Base-by-base conservation (phyloP, 1,139 yeast genomes). In the Pichia sp. region DNA sequence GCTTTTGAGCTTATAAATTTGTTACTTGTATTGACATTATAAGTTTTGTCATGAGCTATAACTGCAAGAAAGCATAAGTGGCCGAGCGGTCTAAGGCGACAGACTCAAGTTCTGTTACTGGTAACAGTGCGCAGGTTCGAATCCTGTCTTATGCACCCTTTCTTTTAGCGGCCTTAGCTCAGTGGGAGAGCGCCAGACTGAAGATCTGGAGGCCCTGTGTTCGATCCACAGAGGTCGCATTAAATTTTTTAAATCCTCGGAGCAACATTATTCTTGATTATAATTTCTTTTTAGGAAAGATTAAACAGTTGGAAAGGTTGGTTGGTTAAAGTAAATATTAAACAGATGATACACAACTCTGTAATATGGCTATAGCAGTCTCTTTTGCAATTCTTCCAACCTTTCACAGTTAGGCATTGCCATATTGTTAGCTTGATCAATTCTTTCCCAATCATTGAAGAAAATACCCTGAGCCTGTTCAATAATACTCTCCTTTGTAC, bases 121-220 rank as follows among this genome's bases (percentile, higher is more conserved):
- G 61, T 56, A 59, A 58, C 57, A 59, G 62, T 57, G 62, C 62
- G 62, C 62, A 60, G 62, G 62, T 60, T 60, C 62, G 62, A 60
- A 60, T 55, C 62, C 62, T 57, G 62, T 57, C 58, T 57, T 55
- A 60, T 58, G 61, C 49, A 46, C 49, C 49, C 30, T 46, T 46
- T 23, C 34, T 23, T 23, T 23, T 23, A 23, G 26, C 26, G 26
- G 26, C 26, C 75, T 82, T 82, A 82, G 88, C 89, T 84, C 89
- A 84, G 87, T 81, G 88, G 89, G 89, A 84, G 89, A 84, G 89
- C 89, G 89, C 81, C 86, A 82, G 89, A 83, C 88, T 83, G 88
- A 84, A 83, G 88, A 84, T 85, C 90, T 85, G 88, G 79, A 85
- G 90, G 92, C 85, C 90, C 87, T 84, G 90, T 83, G 92, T 85